Evolutionary conservation across 345 rosid genomes (phyloP), one percentile per base, ranked within the genome.

Genomic region (Acer negundo): DNA sequence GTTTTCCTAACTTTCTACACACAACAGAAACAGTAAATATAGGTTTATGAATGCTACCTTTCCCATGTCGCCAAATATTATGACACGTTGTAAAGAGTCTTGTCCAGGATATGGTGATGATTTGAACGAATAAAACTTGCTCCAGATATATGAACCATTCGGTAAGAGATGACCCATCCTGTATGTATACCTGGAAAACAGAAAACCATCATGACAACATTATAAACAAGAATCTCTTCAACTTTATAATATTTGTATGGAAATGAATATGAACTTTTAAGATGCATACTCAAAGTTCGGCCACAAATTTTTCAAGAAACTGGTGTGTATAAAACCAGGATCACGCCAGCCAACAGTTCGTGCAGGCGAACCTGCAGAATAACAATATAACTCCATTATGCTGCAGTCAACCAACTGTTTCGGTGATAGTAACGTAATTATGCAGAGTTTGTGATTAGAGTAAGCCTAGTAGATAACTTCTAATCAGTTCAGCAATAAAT

Each of bases 41-140:
- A 9, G 64, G 70, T 53, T 72, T 46, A 70, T 47, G 12, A n/a
- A 69, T 10, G 22, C 58, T 87, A 93, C 97, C 94, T 91, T 93
- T 7, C 97, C 95, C 94, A 95, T 93, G 83, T 93, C 99, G 72
- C 98, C 98, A 46, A 92, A 93, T 73, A 95, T 82, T 55, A 92
- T 82, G 69, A 95, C 90, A 58, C 88, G 91, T 73, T 95, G 99
- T 74, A 92, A 78, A 0, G 98, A 93, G 76, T 95, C 89, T 82
- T 95, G 97, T 77, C 99, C 98, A 40, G 98, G 99, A 85, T 75
- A 93, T 66, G 99, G 98, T 15, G 97, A 87, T 22, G 97, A 86
- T 78, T 79, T 84, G 59, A 93, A 93, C 7, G 92, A 80, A 81
- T 87, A 92, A 1, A 23, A 80, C 87, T 93, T 91, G 85, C 97